Base-by-base conservation (phyloP, 2,329 filamentous ascomycete genomes). In the Fusarium circinatum region DNA sequence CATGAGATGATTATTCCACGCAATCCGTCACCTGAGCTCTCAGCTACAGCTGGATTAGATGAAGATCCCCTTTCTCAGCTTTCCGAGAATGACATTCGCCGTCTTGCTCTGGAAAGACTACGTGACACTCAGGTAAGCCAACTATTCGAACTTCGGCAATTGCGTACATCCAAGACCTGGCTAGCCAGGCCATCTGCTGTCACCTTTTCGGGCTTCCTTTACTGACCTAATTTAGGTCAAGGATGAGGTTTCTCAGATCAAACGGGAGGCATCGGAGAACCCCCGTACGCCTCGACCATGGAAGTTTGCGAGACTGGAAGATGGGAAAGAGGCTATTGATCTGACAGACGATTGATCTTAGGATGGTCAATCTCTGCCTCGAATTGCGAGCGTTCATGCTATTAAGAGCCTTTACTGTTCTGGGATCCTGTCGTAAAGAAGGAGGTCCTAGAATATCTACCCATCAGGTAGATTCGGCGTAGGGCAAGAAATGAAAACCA, bases 1-100 rank as follows among this genome's bases (percentile, higher is more conserved):
- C 57, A 51, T 10, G 69, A 74, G 44, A 65, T 78, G 68, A 72
- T 80, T 8, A 70, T 80, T 3, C 76, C 76, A 47, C 71, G 58
- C 22, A 65, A 69, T 13, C 65, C 74, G 3, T 52, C 71, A 6
- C 51, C 57, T 3, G 30, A 36, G 36, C 13, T 20, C n/a, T 47
- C 20, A 20, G 20, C 9, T 12, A 17, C n/a, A 32, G 10, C 15
- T 20, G 4, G 22, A 10, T 10, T 11, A 7, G 14, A 28, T 17
- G 30, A 44, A 17, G 24, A 55, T 14, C 10, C 8, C 4, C 42
- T 70, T 34, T 51, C 56, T 18, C 24, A 18, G 13, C 63, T 79
- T 13, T 68, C 73, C 1, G 56, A 68, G 4, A 51, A 24, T 8
- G 68, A 79, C 14, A 67, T 78, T 26, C 74, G 75, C 9, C 58